These are phyloP conservation scores for Chlorella sp. DNA, from an alignment of 139 green algal species.

Conservation along the genomic window DNA sequence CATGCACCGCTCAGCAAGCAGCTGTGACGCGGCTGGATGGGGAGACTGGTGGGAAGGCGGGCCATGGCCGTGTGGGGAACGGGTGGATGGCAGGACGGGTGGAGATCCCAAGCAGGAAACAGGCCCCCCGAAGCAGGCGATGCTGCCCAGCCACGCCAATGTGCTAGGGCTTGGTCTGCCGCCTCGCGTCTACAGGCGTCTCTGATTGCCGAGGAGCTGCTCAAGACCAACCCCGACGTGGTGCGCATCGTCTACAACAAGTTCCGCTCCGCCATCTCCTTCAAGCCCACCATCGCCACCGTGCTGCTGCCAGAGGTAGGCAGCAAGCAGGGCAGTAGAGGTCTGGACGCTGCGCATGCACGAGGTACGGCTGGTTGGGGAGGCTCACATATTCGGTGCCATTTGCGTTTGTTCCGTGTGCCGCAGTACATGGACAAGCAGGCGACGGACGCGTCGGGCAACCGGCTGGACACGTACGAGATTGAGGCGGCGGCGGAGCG, in stretches of 20 bases:
- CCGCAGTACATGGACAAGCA: conserved; percentile 70
- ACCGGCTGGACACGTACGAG: conserved; percentile 89
- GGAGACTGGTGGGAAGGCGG: too few species aligned
- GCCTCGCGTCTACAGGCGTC: conserved; percentile 38
- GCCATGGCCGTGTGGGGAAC: too few species aligned
- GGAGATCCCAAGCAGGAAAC: neutral
- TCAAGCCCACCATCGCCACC: conserved; percentile 92
- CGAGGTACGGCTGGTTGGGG: too few species aligned
- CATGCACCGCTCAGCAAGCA: too few species aligned
- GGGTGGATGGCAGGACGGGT: neutral
- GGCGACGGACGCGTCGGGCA: conserved; percentile 52
- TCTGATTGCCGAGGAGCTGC: conserved; percentile 83
- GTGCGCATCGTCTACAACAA: conserved; percentile 88
- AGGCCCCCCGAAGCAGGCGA: too few species aligned
- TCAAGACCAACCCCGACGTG: conserved; percentile 70
- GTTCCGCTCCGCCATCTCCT: conserved; percentile 87
- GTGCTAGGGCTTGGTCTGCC: neutral
- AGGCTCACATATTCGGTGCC: too few species aligned
- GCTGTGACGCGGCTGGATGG: too few species aligned
- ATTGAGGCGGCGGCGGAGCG: conserved; percentile 82
- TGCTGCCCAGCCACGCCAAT: too few species aligned
- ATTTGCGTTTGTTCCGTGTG: too few species aligned
- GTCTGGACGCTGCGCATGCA: too few species aligned
- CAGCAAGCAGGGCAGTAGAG: too few species aligned
- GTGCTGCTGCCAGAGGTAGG: conserved; percentile 75